Evolutionary conservation across 768 basidiomycete species (phyloP), one percentile per base, ranked within the genome.

Genomic region (Mycena filopes): DNA sequence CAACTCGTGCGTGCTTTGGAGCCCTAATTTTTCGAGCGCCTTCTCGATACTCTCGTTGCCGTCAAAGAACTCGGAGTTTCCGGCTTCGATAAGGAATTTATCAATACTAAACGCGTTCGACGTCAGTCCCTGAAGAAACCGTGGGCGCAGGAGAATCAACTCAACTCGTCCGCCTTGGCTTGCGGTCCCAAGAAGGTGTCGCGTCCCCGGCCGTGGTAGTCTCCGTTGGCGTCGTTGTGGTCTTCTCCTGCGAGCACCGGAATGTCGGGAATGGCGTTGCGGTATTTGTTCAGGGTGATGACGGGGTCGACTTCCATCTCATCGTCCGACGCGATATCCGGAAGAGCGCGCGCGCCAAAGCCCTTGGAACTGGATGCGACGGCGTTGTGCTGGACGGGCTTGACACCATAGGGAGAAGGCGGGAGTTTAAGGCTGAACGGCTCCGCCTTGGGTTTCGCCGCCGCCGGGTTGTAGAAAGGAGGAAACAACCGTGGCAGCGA

Each of bases 21-120:
- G 74, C 0, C 83, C 84, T 23, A 94, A 81, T 59, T 80, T 80
- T 42, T 79, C 70, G 0, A 90, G 78, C 0, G 89, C 88, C 23
- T 84, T 79, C 20, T 87, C 86, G 16, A 94, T 82, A 28, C 78
- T 87, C 1, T 78, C 85, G 68, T 89, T 87, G 3, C 83, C 84
- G 66, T 89, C 87, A 69, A 90, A 90, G 20, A 76, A 76, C 67
- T 86, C 86, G 0, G 85, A 79, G 71, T 88, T 89, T 2, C 86
- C 86, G 26, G 87, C 88, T 53, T 80, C 76, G 15, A 84, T 66
- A 11, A 89, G 61, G 70, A 89, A 89, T 59, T 84, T 80, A 47
- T 84, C 79, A 55, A 89, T 84, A 63, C 87, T 87, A 46, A 25
- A 65, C 57, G 51, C 36, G 43, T 41, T 21, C 48, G 4, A 12